Evolutionary conservation across 2,329 filamentous ascomycete species (phyloP), one percentile per base, ranked within the genome.

Genomic region (Purpureocillium takamizusanense): DNA sequence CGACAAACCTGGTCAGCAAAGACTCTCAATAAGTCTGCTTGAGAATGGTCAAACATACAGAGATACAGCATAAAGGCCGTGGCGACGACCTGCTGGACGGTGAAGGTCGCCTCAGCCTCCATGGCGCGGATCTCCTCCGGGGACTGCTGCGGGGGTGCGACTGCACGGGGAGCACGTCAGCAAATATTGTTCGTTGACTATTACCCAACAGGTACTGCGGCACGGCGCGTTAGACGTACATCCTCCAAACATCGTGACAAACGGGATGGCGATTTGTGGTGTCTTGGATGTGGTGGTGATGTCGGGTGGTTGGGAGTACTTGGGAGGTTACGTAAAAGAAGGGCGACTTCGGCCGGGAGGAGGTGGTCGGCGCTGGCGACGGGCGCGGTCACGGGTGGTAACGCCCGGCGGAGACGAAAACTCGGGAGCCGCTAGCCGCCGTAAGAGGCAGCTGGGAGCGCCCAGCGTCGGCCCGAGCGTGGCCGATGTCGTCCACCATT

Each of bases 31-130:
- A n/a, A n/a, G n/a, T n/a, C n/a, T n/a, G n/a, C n/a, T n/a, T n/a
- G n/a, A n/a, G 18, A 10, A 2, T 21, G 16, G 28, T 14, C 13
- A 3, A 8, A 57, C 83, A 41, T 77, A 92, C 86, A 86, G 43
- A 92, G 65, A 58, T 90, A 90, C 35, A 92, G 72, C 36, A 84
- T 61, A 30, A 81, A 68, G 46, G 79, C 80, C 13, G 78, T 77
- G 30, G 76, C 72, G 39, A 81, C 56, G 45, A 82, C 82, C 52
- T 70, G 72, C 65, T 83, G 78, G 49, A 90, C 67, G 36, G 80
- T 83, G 50, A 72, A 69, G 53, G 66, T 67, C 36, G 85, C 83
- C 58, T 82, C 74, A 43, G 69, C 67, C 69, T 89, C 83, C 59
- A 80, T 72, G 53, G 70, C 68, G 55, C 72, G 72, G 57, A 89